Conservation (phyloP, 345 rosid genomes). For the Brassica rapa region DNA sequence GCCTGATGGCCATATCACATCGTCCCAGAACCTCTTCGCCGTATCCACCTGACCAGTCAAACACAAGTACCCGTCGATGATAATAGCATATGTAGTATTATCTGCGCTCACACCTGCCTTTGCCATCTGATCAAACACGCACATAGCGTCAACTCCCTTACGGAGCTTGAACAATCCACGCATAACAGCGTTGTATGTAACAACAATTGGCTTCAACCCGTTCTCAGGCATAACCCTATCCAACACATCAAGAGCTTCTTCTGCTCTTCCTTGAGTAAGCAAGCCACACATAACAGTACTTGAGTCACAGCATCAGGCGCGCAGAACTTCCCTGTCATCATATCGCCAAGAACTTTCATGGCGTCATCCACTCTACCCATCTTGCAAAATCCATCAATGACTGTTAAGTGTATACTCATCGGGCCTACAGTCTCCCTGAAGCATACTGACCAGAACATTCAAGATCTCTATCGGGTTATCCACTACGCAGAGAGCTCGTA, state of each 20-base stretch:
- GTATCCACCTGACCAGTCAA: slow-evolving; percentile 48
- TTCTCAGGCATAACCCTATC: slow-evolving; percentile 51
- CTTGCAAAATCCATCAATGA: slow-evolving; percentile 79
- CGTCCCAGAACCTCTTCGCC: slow-evolving; percentile 80
- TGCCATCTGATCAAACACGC: slow-evolving; percentile 53
- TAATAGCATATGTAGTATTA: slow-evolving; percentile 54
- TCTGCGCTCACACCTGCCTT: slow-evolving; percentile 50
- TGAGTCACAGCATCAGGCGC: slow-evolving; percentile 73
- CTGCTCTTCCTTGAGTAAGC: slow-evolving; percentile 56
- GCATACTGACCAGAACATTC: slow-evolving; percentile 73
- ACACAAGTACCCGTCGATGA: slow-evolving; percentile 59
- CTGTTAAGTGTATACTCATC: slow-evolving; percentile 79
- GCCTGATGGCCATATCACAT: slow-evolving; percentile 77
- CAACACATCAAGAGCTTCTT: slow-evolving; percentile 60
- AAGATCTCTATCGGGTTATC: slow-evolving; percentile 66
- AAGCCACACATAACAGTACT: slow-evolving; percentile 66
- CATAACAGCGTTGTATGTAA: slow-evolving; percentile 74
- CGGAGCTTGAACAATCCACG: slow-evolving; percentile 57
- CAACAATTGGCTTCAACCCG: slow-evolving; percentile 57
- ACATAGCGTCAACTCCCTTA: slow-evolving; percentile 56
- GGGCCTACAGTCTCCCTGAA: slow-evolving; percentile 66
- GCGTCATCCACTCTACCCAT: slow-evolving; percentile 72
- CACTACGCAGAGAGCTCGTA: slow-evolving; percentile 63
- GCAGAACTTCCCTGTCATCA: slow-evolving; percentile 71
- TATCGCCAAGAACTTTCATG: slow-evolving; percentile 67